These are phyloP conservation scores for Chloranthus sessilifolius DNA, from an alignment of 164 flowering plant genomes.

Conservation along the genomic window DNA sequence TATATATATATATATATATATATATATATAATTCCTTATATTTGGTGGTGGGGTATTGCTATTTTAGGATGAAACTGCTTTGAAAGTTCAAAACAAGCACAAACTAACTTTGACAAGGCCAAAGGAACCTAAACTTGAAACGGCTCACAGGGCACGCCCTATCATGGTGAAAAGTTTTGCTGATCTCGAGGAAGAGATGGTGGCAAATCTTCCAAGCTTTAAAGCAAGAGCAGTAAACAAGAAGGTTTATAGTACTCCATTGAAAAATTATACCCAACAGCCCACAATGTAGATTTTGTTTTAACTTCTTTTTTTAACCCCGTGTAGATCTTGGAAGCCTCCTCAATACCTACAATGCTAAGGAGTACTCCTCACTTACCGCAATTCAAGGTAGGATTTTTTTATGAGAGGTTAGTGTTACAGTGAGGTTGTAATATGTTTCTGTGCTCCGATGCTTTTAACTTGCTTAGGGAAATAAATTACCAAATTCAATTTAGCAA, in stretches of 20 bases:
- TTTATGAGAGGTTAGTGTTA: no score
- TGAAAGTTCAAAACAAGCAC: conserved; percentile 38
- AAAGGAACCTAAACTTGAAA: conserved; percentile 80
- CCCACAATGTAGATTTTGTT: no score
- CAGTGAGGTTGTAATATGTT: no score
- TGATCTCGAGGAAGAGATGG: conserved; percentile 92
- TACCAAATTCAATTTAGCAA: no score
- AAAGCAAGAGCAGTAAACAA: conserved; percentile 94
- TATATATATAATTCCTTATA: neutral
- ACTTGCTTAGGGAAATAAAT: no score
- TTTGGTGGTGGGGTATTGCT: no score
- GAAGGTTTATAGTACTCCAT: no score
- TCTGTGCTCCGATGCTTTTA: no score
- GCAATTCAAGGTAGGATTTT: conserved; percentile 90
- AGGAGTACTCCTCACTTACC: conserved; percentile 75
- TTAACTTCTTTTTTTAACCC: neutral
- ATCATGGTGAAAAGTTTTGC: conserved; percentile 68
- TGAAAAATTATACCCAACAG: no score
- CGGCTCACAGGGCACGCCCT: conserved; percentile 67
- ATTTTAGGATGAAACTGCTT: conserved; percentile 35
- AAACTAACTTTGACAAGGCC: conserved; percentile 80
- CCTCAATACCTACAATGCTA: conserved; percentile 57
- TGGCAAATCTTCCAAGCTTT: conserved; percentile 92
- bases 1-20: no score
- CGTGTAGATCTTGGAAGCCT: conserved; percentile 66